These are phyloP conservation scores for Basipetospora chlamydospora DNA, from an alignment of 2,329 filamentous ascomycete genomes.

Conservation along the genomic window DNA sequence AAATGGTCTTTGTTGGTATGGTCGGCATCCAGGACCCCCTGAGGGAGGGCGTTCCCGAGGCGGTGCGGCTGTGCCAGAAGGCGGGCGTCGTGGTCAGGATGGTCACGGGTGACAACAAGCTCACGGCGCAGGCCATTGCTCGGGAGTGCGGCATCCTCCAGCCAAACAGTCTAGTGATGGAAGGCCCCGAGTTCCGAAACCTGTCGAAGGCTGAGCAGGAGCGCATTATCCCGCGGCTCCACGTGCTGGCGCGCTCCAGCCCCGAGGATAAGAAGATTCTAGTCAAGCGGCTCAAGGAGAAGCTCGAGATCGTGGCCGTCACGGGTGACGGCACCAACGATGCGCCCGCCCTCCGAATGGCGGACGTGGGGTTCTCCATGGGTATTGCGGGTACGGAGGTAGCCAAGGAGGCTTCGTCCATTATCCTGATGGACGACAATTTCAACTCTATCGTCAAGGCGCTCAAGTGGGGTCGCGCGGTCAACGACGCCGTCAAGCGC, in stretches of 20 bases:
- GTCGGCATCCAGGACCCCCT: constrained; percentile 75
- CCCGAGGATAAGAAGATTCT: constrained; percentile 65
- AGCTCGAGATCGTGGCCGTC: constrained; percentile 65
- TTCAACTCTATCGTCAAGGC: constrained; percentile 78
- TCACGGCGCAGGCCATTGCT: constrained; percentile 67
- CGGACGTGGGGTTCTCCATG: constrained; percentile 78
- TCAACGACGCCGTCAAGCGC: constrained; percentile 65
- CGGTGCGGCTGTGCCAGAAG: constrained; percentile 57
- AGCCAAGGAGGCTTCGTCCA: constrained; percentile 71
- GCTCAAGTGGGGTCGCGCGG: constrained; percentile 64
- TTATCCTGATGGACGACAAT: constrained; percentile 80
- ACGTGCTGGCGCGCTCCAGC: constrained; percentile 59
- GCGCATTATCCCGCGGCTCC: constrained; percentile 52
- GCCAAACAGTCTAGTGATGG: constrained; percentile 54
- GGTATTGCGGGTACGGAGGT: constrained; percentile 73
- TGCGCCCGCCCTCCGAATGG: constrained; percentile 65
- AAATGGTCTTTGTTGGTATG: constrained; percentile 54
- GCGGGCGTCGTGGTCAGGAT: constrained; percentile 71
- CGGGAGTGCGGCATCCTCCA: constrained; percentile 64
- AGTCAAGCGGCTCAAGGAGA: constrained; percentile 55
- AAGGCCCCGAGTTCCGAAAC: constrained; percentile 65
- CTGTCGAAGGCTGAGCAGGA: constrained; percentile 50
- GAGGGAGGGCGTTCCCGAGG: constrained; percentile 58
- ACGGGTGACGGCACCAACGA: constrained; percentile 79
- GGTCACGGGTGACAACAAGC: constrained; percentile 73